A percentile compares a stretch with the other conserved stretches of the same genome.
phyloP scores from a whole-genome alignment of 148 eudicot genomes.

The Agrostemma githago region DNA sequence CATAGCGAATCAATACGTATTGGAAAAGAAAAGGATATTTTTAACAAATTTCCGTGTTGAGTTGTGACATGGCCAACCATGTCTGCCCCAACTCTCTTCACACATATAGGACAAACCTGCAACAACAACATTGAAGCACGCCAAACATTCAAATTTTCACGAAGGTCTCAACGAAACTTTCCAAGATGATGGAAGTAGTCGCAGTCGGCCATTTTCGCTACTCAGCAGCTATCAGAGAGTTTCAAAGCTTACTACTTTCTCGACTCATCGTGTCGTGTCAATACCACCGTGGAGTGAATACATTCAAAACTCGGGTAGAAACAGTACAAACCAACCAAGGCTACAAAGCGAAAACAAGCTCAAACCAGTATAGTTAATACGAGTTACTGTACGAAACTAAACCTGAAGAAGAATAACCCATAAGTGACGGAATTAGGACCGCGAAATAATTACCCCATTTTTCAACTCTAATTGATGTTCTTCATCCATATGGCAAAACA shows the following conservation, averaged over 20 bases:
- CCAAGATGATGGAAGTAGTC: background rate
- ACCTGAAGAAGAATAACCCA: background rate
- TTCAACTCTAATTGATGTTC: constrained; percentile 75
- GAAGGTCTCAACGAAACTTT: background rate
- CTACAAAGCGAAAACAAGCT: background rate
- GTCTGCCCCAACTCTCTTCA: constrained; percentile 71
- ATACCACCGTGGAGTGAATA: background rate
- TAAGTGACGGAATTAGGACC: no score
- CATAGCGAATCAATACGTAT: background rate
- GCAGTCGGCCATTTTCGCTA: background rate
- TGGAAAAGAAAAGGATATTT: constrained; percentile 64
- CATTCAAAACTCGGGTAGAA: no score
- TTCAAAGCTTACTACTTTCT: background rate
- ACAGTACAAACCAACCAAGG: background rate
- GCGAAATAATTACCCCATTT: constrained; percentile 57
- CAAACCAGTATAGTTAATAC: background rate
- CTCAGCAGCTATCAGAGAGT: background rate
- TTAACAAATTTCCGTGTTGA: constrained; percentile 80
- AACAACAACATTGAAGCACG: constrained; percentile 18
- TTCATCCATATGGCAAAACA: constrained; percentile 89
- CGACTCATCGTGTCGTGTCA: background rate
- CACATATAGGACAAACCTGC: constrained; percentile 90
- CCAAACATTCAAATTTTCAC: background rate
- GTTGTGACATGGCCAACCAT: constrained; percentile 71
- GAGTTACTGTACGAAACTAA: background rate